A percentile compares a stretch with the other conserved stretches of the same genome.
These are phyloP conservation scores for Eimeria brunetti DNA, from an alignment of 169 alveolate genomes.

Conservation along the genomic window DNA sequence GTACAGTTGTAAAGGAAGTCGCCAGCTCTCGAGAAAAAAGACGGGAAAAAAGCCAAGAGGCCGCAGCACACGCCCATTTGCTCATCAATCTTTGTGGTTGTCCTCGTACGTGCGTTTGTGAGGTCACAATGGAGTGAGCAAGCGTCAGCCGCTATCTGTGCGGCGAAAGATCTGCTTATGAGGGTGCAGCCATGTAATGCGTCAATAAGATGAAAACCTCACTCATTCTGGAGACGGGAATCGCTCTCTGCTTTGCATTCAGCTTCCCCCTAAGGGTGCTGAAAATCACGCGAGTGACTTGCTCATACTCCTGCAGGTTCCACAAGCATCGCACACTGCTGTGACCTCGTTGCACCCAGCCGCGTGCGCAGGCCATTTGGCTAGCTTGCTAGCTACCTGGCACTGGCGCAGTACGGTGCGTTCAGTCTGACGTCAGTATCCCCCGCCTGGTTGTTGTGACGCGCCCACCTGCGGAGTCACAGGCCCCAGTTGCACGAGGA, in stretches of 20 bases:
- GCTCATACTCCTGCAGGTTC: slow-evolving; percentile 75
- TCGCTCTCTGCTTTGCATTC: slow-evolving; percentile 68
- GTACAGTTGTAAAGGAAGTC: not conserved
- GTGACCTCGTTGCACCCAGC: not conserved
- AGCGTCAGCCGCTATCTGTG: not conserved
- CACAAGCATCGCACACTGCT: not conserved
- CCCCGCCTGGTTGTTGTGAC: not conserved
- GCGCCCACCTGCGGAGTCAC: slow-evolving; percentile 66
- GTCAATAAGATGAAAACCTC: not conserved
- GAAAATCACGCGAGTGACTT: slow-evolving; percentile 72
- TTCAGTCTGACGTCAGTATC: not conserved
- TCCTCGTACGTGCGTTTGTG: not conserved
- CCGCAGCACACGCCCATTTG: not conserved
- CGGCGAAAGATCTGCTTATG: not conserved
- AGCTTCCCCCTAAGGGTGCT: slow-evolving; percentile 74
- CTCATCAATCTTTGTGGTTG: not conserved
- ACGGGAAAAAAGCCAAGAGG: not conserved
- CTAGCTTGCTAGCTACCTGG: no score
- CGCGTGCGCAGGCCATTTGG: no score
- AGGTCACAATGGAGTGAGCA: not conserved
- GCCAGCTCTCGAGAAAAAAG: not conserved
- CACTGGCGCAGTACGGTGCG: not conserved
- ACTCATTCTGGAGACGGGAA: slow-evolving; percentile 64
- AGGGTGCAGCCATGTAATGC: not conserved
- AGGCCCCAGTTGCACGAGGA: slow-evolving; percentile 66